Base-by-base conservation (phyloP, 192 early-diverging fungal species). In the Backusella parvicylindrica region DNA sequence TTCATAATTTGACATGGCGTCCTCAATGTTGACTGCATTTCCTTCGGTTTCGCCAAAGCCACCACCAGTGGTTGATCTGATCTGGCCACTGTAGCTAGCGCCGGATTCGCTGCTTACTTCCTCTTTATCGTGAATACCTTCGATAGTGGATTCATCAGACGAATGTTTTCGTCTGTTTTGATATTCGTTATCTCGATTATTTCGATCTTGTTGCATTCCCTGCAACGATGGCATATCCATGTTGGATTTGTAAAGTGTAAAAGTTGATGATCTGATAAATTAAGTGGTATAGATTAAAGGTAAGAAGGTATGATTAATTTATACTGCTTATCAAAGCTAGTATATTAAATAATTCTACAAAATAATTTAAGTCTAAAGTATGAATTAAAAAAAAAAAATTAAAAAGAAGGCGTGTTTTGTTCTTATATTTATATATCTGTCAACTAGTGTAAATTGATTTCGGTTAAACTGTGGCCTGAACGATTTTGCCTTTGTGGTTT, bases 11-110 rank as follows among this genome's bases (percentile, higher is more conserved):
- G 32, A 40, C 28, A 72, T 70, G 16, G 78, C 78, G 16, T 36
- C 74, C 30, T 80, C 74, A 56, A 75, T 75, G n/a, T 80, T 73
- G 35, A 80, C 78, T 60, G 78, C 78, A 64, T 80, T 80, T 28
- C 78, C 78, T 15, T 68, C 53, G 7, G 63, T 32, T 75, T 80
- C 78, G n/a, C 78, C 78, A 72, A 53, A 80, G 16, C 73, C 77
- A 32, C 74, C 78, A 49, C 38, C 64, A 12, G 74, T 31, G 23
- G 49, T 30, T 53, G 50, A 23, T 60, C 53, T 63, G 68, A 28
- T 69, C 15, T 64, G 38, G 40, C 47, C 31, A 28, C n/a, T 13
- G 16, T 70, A 47, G 53, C 21, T 60, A 30, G 18, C n/a, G 7
- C 26, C 41, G 7, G 37, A 41, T 70, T 70, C 23, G 38, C 68